These are phyloP conservation scores for Boletus semigastroideus DNA, from an alignment of 1,284 basidiomycete species.

Conservation along the genomic window DNA sequence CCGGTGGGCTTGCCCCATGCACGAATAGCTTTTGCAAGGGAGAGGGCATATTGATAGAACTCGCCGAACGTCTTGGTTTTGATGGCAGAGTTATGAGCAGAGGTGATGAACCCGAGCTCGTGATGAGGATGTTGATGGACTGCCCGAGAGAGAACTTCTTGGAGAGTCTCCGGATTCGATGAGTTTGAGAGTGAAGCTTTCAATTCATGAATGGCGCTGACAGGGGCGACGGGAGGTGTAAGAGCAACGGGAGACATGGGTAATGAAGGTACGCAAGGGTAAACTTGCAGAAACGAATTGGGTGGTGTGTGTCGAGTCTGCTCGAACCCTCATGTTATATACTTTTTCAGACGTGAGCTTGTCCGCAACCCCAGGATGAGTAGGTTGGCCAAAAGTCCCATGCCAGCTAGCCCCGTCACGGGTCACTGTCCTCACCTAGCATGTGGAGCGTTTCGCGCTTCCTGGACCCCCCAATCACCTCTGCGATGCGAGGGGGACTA, in stretches of 20 bases:
- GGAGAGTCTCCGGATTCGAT: slow-evolving; percentile 17
- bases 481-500: not conserved
- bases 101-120: slow-evolving; percentile 29
- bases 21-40: slow-evolving; percentile 20
- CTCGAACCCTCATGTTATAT: slow-evolving; percentile 11
- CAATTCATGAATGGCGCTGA: slow-evolving; percentile 7
- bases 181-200: slow-evolving; percentile 13
- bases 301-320: not conserved
- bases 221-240: slow-evolving; percentile 8
- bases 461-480: not conserved
- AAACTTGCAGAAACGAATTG: not conserved
- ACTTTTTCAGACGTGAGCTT: not conserved
- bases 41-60: slow-evolving; percentile 21
- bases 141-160: slow-evolving; percentile 24
- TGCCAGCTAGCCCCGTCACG: not conserved
- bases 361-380: not conserved
- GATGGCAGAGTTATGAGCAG: slow-evolving; percentile 32
- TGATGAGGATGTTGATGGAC: slow-evolving; percentile 25
- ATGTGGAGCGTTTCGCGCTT: not conserved
- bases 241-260: slow-evolving; percentile 18
- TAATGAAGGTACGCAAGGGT: not conserved
- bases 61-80: slow-evolving; percentile 29
- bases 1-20: slow-evolving; percentile 27
- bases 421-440: not conserved
- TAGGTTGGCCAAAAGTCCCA: not conserved